Percentiles rank a stretch among this genome's conserved stretches.
These are phyloP conservation scores for Zea luxurians DNA, from an alignment of 176 grass and related monocot genomes.

Conservation along the genomic window DNA sequence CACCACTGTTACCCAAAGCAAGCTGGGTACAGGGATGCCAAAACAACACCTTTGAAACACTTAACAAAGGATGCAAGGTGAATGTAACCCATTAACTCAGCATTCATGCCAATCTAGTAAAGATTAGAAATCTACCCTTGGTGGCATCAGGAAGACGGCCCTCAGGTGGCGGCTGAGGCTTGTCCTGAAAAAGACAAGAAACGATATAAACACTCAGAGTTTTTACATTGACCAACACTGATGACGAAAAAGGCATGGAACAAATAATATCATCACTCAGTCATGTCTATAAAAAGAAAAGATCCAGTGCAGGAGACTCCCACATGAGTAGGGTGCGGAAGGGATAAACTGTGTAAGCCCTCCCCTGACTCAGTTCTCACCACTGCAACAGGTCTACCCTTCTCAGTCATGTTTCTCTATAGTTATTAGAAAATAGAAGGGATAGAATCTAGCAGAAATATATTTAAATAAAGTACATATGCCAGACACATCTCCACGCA, in stretches of 20 bases:
- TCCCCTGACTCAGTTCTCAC: no score
- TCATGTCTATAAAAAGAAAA: no score
- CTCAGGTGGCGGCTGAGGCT: slow-evolving; percentile 79
- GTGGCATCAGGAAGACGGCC: slow-evolving; percentile 93
- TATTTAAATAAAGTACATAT: slow-evolving; percentile 43
- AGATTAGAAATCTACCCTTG: slow-evolving; percentile 52
- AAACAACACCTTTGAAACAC: no score
- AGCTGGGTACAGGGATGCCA: slow-evolving; percentile 32
- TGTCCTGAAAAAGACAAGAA: slow-evolving; percentile 59
- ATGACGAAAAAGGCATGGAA: background rate
- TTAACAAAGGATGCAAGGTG: background rate
- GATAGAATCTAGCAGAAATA: no score
- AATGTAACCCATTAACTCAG: background rate
- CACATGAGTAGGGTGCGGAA: background rate
- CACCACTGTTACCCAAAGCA: slow-evolving; percentile 15
- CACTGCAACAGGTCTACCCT: no score
- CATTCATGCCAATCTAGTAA: background rate
- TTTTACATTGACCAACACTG: background rate
- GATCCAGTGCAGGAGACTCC: no score
- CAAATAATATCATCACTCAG: no score
- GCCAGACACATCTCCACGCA: slow-evolving; percentile 93
- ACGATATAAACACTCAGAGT: background rate
- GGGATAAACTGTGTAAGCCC: background rate
- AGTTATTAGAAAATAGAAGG: no score
- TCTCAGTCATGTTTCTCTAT: no score